phyloP scores from a whole-genome alignment of 2,329 filamentous ascomycete species.

The Periconia sp. region DNA sequence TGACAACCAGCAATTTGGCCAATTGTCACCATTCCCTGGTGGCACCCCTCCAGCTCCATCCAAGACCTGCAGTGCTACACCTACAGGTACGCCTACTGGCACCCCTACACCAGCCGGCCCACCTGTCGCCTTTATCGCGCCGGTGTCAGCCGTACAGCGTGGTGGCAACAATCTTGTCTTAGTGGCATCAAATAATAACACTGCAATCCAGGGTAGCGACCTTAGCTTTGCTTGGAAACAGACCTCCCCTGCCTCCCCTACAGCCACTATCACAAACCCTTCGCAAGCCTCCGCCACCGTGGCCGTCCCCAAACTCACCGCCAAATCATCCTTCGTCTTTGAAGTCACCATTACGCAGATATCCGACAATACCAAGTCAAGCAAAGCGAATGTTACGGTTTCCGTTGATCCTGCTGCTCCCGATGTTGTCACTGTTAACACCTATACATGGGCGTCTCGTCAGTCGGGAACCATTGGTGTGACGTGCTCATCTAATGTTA shows the following conservation, averaged over 20 bases:
- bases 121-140: conserved; percentile 18
- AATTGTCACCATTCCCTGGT: conserved; percentile 43
- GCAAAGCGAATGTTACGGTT: conserved; percentile 32
- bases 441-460: conserved; percentile 33
- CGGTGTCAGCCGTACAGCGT: conserved; percentile 29
- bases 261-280: conserved; percentile 24
- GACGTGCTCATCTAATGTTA: conserved; percentile 38
- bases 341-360: conserved; percentile 29
- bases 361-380: conserved; percentile 21
- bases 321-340: conserved; percentile 29
- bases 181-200: conserved; percentile 30
- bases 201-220: conserved; percentile 18
- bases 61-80: conserved; percentile 22
- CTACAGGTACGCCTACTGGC: conserved; percentile 4
- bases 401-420: conserved; percentile 22
- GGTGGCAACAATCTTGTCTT: conserved; percentile 33
- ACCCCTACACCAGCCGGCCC: conserved; percentile 7
- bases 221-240: conserved; percentile 38
- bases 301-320: conserved; percentile 23
- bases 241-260: conserved; percentile 19
- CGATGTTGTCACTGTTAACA: conserved; percentile 36
- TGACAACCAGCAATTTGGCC: conserved; percentile 39
- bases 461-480: conserved; percentile 36
- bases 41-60: conserved; percentile 25
- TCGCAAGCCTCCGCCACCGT: conserved; percentile 23